Evolutionary conservation across 495 filamentous ascomycete species (phyloP), one percentile per base, ranked within the genome.

Genomic region (Neurospora sublineolata): DNA sequence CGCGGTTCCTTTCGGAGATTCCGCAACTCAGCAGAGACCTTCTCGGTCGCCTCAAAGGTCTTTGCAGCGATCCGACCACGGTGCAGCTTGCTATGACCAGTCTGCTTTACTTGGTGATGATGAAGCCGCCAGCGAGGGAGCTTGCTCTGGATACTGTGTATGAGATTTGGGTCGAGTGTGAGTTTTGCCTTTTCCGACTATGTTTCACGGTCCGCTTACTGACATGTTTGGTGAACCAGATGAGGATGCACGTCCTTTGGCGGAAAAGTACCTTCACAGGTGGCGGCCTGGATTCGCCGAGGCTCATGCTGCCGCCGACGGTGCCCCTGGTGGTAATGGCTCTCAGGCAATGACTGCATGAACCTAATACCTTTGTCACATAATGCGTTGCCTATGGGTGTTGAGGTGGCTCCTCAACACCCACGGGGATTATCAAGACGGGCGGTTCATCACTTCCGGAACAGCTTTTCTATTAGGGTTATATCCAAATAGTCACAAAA

Each of bases 1-100:
- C 95, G 52, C 87, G 93, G 40, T 96, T 97, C 79, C 84, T 99
- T 12, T 93, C 92, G 39, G 96, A 99, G 79, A 89, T 98, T 67
- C 96, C 95, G 0, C 90, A 91, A 41, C 83, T 99, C 37, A 91
- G 87, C 30, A 76, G 83, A 27, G 82, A 86, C 12, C 85, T 97
- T 72, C 85, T 97, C 16, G 84, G 89, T 37, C 85, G 91, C 69
- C 87, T 97, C 58, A 92, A 93, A 79, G 87, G 86, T 68, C 84
- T 99, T 23, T 97, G 95, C 41, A 87, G 88, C 76, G 94, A 99
- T 82, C 95, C 95, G 3, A 94, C 94, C 77, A 87, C 84, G 44
- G 79, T 84, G 37, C 81, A 80, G 69, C 79, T 88, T 8, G 84
- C 82, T 20, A 74, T 86, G 52, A 85, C 81, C 33, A 87, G 80